Percentiles rank a stretch among this genome's conserved stretches.
phyloP scores from a whole-genome alignment of 371 early-diverging fungal genomes.

The Syncephalis plumigaleata region DNA sequence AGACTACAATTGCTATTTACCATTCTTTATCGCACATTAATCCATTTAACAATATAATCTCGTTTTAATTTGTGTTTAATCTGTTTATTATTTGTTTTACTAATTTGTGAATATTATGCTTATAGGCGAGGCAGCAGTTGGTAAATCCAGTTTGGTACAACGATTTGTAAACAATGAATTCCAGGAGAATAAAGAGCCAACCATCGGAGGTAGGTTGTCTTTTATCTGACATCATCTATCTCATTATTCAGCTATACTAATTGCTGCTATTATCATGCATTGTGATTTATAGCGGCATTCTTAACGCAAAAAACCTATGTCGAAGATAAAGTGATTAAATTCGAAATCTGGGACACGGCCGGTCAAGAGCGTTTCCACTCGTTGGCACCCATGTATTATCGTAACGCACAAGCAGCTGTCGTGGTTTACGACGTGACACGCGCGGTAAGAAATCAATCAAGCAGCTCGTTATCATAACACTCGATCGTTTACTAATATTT shows the following conservation, averaged over 20 bases:
- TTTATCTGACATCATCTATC: not conserved
- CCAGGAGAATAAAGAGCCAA: slow-evolving; percentile 89
- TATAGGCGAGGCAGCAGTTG: slow-evolving; percentile 73
- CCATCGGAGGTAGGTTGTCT: slow-evolving; percentile 66
- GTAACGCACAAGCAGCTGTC: slow-evolving; percentile 91
- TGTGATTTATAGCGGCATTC: slow-evolving; percentile 42
- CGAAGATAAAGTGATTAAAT: slow-evolving; percentile 52
- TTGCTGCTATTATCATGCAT: not conserved
- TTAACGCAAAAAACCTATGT: slow-evolving; percentile 49
- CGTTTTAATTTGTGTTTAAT: too few relatives aligned
- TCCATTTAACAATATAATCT: too few relatives aligned
- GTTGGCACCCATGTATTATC: slow-evolving; percentile 98
- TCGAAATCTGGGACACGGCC: slow-evolving; percentile 92
- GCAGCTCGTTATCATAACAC: too few relatives aligned
- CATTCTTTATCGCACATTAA: too few relatives aligned
- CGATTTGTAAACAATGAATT: slow-evolving; percentile 92
- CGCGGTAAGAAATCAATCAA: slow-evolving; percentile 26
- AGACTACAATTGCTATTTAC: too few relatives aligned
- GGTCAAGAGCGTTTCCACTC: slow-evolving; percentile 83
- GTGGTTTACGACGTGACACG: slow-evolving; percentile 97
- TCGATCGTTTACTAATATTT: too few relatives aligned
- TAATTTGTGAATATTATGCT: not conserved
- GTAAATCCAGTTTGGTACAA: slow-evolving; percentile 60
- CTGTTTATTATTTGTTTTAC: too few relatives aligned
- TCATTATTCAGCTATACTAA: not conserved